phyloP scores from a whole-genome alignment of 2,329 filamentous ascomycete genomes.

The Diaporthe humulicola region DNA sequence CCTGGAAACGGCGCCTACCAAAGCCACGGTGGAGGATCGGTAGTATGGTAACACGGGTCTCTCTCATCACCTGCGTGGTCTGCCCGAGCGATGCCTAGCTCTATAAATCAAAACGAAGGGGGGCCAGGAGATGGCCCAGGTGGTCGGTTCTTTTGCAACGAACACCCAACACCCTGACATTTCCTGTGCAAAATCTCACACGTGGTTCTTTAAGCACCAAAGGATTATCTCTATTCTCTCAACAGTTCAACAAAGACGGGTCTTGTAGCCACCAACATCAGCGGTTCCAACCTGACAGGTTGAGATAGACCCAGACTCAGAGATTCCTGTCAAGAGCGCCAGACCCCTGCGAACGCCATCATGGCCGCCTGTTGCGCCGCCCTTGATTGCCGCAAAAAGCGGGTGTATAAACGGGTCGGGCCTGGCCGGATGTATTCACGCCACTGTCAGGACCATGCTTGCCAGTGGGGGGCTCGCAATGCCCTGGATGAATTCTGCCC shows the following conservation, averaged over 20 bases:
- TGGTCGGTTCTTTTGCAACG: not conserved
- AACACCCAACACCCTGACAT: not conserved
- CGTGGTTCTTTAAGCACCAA: not conserved
- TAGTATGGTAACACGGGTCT: not conserved
- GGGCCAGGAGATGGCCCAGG: not conserved
- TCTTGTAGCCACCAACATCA: not conserved
- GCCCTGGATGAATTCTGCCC: not conserved
- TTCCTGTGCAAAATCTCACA: not conserved
- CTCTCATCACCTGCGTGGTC: not conserved
- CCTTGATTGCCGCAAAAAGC: not conserved
- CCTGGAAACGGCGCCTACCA: not conserved
- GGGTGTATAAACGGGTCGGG: not conserved
- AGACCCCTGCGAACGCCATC: too few species aligned
- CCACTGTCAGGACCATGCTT: slow-evolving; percentile 6
- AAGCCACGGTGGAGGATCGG: not conserved
- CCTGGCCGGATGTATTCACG: not conserved
- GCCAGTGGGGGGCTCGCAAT: not conserved
- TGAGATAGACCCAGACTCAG: not conserved
- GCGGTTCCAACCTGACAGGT: not conserved
- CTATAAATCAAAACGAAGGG: not conserved
- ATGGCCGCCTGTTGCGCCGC: not conserved
- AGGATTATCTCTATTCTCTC: too few species aligned
- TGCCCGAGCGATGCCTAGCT: not conserved
- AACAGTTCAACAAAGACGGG: not conserved
- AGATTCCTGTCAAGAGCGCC: too few species aligned